Evolutionary conservation across 805 yeast species (phyloP).

Genomic region (Millerago galiae): DNA sequence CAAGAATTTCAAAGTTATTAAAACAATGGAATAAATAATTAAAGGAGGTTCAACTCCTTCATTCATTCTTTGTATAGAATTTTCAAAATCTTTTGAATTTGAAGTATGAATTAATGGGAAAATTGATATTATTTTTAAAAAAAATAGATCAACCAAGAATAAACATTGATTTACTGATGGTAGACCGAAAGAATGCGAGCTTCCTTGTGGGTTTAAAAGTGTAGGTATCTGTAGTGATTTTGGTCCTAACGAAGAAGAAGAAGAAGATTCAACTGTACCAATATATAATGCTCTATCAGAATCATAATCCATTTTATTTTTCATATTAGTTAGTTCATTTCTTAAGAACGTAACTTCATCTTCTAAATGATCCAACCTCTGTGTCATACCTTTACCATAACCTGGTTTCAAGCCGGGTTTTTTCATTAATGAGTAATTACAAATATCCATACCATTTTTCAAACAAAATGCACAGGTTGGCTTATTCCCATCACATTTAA

Average conservation of each 20-base stretch:
- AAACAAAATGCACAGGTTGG: conserved; percentile 17
- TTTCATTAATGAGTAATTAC: conserved; percentile 16
- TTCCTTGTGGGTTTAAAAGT: conserved; percentile 11
- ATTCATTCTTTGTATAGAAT: conserved; percentile 4
- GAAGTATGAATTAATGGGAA: conserved; percentile 21
- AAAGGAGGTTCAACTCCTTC: conserved; percentile 15
- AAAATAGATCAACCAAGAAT: conserved; percentile 16
- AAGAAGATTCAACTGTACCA: conserved; percentile 1
- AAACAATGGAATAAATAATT: conserved; percentile 13
- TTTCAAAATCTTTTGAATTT: conserved; percentile 7
- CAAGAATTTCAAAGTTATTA: conserved; percentile 18
- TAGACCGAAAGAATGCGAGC: conserved; percentile 4
- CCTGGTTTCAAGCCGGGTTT: conserved; percentile 22
- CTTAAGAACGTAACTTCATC: conserved; percentile 8
- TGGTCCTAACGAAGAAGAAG: conserved; percentile 2
- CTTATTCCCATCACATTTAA: conserved; percentile 19
- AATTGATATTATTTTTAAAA: conserved; percentile 14
- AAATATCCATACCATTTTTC: conserved; percentile 9
- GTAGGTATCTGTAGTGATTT: conserved; percentile 15
- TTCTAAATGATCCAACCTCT: conserved; percentile 16
- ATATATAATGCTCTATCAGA: conserved; percentile 1
- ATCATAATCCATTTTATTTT: background rate
- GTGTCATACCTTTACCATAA: conserved; percentile 18
- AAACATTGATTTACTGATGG: conserved; percentile 13
- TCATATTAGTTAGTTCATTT: conserved; percentile 3